A percentile compares a stretch with the other conserved stretches of the same genome.
These are phyloP conservation scores for Geum urbanum DNA, from an alignment of 306 rosid genomes.

Conservation along the genomic window DNA sequence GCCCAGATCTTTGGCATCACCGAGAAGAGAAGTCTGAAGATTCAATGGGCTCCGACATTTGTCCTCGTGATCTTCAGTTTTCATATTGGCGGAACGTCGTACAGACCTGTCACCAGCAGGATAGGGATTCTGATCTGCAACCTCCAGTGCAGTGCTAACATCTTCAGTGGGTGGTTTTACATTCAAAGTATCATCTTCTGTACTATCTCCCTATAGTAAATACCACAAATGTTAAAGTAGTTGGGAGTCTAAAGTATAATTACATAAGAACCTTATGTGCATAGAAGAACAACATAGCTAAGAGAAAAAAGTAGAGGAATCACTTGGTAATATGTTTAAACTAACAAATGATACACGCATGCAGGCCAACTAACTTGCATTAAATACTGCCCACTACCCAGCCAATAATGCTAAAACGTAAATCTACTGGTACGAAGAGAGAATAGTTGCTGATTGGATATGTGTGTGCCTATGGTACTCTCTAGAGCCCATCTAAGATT, in stretches of 20 bases:
- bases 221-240: constrained; percentile 36
- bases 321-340: not conserved
- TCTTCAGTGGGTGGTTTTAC: constrained; percentile 36
- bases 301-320: not conserved
- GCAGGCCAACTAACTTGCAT: not conserved
- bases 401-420: not conserved
- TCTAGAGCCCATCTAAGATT: not conserved
- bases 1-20: constrained; percentile 42
- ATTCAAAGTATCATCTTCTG: constrained; percentile 32
- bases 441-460: not conserved
- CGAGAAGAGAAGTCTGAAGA: constrained; percentile 41
- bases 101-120: constrained; percentile 37
- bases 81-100: constrained; percentile 39
- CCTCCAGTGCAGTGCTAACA: constrained; percentile 39
- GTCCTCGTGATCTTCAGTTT: constrained; percentile 44
- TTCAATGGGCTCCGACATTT: constrained; percentile 40
- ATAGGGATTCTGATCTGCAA: constrained; percentile 44
- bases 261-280: constrained; percentile 15
- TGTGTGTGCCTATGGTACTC: not conserved
- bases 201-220: constrained; percentile 52
- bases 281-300: constrained; percentile 2
- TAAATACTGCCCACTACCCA: not conserved
- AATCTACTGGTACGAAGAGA: not conserved
- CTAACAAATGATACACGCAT: not conserved
- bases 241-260: constrained; percentile 25